These are phyloP conservation scores for Fraxinus greggii DNA, from an alignment of 305 asterid genomes.

Conservation along the genomic window DNA sequence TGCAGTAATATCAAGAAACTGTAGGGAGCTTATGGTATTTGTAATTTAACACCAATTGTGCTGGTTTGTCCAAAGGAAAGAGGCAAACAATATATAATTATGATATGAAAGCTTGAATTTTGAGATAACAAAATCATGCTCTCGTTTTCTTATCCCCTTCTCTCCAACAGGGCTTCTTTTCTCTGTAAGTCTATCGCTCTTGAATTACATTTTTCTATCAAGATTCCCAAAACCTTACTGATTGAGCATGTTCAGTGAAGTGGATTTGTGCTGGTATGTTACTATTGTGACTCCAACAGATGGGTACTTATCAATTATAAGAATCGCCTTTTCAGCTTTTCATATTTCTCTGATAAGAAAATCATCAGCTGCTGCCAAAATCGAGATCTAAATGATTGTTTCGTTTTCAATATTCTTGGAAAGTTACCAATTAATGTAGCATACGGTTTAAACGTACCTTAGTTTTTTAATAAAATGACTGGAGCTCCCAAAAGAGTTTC, in stretches of 20 bases:
- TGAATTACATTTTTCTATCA: not conserved
- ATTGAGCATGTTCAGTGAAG: not conserved
- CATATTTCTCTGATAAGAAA: not conserved
- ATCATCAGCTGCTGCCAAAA: not conserved
- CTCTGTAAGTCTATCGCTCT: slow-evolving; percentile 35
- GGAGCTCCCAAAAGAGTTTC: not conserved
- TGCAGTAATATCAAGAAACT: not conserved
- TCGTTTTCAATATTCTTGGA: not conserved
- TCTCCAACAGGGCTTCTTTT: slow-evolving; percentile 27
- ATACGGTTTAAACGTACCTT: not conserved
- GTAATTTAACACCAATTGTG: slow-evolving; percentile 14
- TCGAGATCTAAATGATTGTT: not conserved
- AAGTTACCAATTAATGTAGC: not conserved
- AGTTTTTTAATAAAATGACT: not conserved
- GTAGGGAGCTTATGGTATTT: not conserved
- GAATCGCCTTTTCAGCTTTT: not conserved
- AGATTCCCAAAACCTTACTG: not conserved
- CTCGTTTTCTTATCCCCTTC: slow-evolving; percentile 36
- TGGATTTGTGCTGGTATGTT: not conserved
- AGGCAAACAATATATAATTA: not conserved
- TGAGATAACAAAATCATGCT: slow-evolving; percentile 34
- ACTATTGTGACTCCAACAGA: not conserved
- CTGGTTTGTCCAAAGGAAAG: not conserved
- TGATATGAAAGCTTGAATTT: slow-evolving; percentile 29
- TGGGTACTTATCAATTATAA: not conserved